These are phyloP conservation scores for Apiotrichum gracile DNA, from an alignment of 1,284 basidiomycete species.

Conservation along the genomic window DNA sequence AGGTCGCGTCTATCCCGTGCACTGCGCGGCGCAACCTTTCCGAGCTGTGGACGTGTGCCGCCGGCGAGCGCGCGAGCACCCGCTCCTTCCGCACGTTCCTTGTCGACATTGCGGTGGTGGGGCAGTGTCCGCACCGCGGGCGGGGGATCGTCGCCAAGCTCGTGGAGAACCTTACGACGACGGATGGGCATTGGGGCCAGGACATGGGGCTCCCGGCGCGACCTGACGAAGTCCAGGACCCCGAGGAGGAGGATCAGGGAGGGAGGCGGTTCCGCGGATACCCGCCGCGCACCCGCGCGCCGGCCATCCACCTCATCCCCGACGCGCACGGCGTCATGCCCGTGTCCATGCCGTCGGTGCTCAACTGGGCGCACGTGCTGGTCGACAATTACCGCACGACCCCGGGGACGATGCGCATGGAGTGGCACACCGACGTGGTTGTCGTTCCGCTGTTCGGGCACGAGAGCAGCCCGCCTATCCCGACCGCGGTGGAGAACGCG, in stretches of 20 bases:
- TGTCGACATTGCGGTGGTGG: neutral
- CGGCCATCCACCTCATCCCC: neutral
- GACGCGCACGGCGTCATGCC: neutral
- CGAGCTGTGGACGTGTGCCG: neutral
- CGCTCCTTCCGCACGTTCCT: neutral
- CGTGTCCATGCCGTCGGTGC: neutral
- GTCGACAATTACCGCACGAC: neutral
- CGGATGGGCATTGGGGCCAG: neutral
- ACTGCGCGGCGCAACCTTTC: neutral
- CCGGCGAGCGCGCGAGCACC: too few species aligned
- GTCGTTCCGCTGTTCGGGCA: neutral
- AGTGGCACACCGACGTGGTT: neutral
- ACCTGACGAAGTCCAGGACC: too few species aligned
- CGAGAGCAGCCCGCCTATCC: neutral
- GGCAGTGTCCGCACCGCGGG: neutral
- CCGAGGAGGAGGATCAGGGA: too few species aligned
- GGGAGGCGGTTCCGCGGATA: too few species aligned
- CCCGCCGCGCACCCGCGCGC: too few species aligned
- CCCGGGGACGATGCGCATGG: neutral
- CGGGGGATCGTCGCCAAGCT: neutral
- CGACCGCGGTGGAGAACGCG: neutral
- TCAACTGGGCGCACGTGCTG: neutral
- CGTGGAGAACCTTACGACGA: neutral
- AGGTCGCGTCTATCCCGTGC: neutral
- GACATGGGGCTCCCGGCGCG: neutral